Evolutionary conservation across 2,329 filamentous ascomycete species (phyloP), one percentile per base, ranked within the genome.

Genomic region (Bipolaris bicolor): DNA sequence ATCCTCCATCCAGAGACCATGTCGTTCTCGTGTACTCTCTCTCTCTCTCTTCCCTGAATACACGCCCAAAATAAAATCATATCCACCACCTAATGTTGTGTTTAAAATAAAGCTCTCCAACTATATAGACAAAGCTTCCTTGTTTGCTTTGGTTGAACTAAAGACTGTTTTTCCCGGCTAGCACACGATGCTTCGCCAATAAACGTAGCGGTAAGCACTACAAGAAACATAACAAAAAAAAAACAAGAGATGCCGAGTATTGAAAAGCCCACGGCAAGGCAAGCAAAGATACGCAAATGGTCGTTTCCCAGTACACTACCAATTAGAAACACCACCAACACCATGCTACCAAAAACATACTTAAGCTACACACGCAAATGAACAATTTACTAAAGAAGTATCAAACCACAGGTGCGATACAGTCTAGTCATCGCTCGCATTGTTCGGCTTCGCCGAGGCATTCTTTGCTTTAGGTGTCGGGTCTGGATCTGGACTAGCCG

Each of bases 401-500:
- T 41, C 20, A 34, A 31, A 55, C 15, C 10, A 20, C 5, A 20
- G 40, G 9, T 39, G 6, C 15, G n/a, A 29, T 26, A 61, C 22
- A 3, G 26, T 41, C 51, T 58, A 55, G 18, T 26, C 11, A 22
- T 46, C 46, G 20, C 39, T 50, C 40, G 44, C 39, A 41, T 49
- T 60, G 36, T 43, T 49, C 7, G 40, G 31, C 22, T 29, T 26
- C 13, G 46, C 36, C 15, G 43, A 50, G 37, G 39, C 55, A 55
- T 34, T 37, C 46, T 58, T 59, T 34, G 57, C 57, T 33, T 57
- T 57, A 2, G 79, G 78, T 5, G 79, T 80, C 2, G 78, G 78
- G 61, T 79, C 77, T 1, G 72, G 71, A 58, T 81, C 78, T 5
- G 68, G 67, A 49, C 78, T 77, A 7, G 64, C 54, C 5, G 57